Base-by-base conservation (phyloP, 352 stramenopile genomes). In the Globisporangium middletonii region DNA sequence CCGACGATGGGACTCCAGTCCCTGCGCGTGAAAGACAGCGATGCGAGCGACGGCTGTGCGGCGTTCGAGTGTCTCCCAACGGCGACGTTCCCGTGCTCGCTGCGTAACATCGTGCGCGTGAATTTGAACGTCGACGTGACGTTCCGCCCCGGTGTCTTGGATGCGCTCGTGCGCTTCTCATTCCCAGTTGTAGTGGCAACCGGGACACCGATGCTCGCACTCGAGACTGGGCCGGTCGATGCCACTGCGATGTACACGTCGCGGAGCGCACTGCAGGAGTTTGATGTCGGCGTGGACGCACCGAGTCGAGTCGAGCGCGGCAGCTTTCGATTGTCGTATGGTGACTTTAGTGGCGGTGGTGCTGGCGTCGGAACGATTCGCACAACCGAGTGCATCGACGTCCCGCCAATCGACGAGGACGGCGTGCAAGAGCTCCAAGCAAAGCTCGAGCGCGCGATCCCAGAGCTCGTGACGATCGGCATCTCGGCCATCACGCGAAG, bases 251-350 rank as follows among this genome's bases (percentile, higher is more conserved):
- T 50, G 1, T 89, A 83, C 51, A 84, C 70, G 0, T 63, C 68
- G 3, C 71, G 76, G 45, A 73, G 75, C 5, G 65, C 73, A 0
- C 23, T 78, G 0, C 67, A 79, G n/a, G 64, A 82, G 48, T 88
- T 92, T 59, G 79, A 92, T 35, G 73, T 92, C 0, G 79, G 75
- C 1, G 61, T 79, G 0, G 62, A 78, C 2, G 72, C 67, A 48
- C 64, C 79, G 0, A 89, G 79, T 59, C 49, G 41, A 3, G 55
- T 86, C 15, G 42, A 86, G 6, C 51, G 41, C 35, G 77, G 79
- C 2, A 70, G 53, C 0, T 88, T 89, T 55, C 73, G 64, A 8
- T 59, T 92, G 3, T 59, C 61, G 0, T 92, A 92, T n/a, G 79
- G 79, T 0, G 73, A 89, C 54, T 72, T 77, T n/a, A 69, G 59